Evolutionary conservation across 495 filamentous ascomycete species (phyloP).

Genomic region (Aspergillus haitiensis): DNA sequence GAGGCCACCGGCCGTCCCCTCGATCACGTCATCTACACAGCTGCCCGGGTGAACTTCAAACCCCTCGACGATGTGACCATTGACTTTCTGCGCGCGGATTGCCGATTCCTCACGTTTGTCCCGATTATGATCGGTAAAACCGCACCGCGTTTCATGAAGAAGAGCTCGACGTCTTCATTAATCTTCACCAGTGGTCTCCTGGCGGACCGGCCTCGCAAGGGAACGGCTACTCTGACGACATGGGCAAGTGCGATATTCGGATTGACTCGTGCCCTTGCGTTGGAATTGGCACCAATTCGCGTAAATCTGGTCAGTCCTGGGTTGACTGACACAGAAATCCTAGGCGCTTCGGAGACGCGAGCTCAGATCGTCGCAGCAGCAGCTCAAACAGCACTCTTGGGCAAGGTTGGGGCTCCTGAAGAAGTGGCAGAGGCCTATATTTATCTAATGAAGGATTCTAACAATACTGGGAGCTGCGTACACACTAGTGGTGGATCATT

Average conservation of each 20-base stretch:
- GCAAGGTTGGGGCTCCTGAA: slow-evolving; percentile 49
- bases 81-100: slow-evolving; percentile 31
- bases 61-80: slow-evolving; percentile 40
- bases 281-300: slow-evolving; percentile 58
- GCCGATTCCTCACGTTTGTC: slow-evolving; percentile 43
- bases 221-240: slow-evolving; percentile 43
- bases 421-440: slow-evolving; percentile 67
- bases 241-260: slow-evolving; percentile 39
- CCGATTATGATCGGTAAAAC: slow-evolving; percentile 55
- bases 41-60: slow-evolving; percentile 43
- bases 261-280: slow-evolving; percentile 52
- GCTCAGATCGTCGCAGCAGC: slow-evolving; percentile 28
- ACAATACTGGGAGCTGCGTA: slow-evolving; percentile 43
- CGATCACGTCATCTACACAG: slow-evolving; percentile 65
- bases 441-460: slow-evolving; percentile 61
- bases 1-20: slow-evolving; percentile 28
- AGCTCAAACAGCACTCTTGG: slow-evolving; percentile 32
- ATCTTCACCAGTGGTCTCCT: slow-evolving; percentile 56
- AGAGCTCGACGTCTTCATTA: slow-evolving; percentile 42
- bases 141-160: slow-evolving; percentile 44
- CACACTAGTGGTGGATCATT: no score
- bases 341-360: slow-evolving; percentile 32
- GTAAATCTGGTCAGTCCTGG: slow-evolving; percentile 62
- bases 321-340: slow-evolving; percentile 54
- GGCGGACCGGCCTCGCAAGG: slow-evolving; percentile 42